These are phyloP conservation scores for Cornus suecica DNA, from an alignment of 148 eudicot genomes.

Conservation along the genomic window DNA sequence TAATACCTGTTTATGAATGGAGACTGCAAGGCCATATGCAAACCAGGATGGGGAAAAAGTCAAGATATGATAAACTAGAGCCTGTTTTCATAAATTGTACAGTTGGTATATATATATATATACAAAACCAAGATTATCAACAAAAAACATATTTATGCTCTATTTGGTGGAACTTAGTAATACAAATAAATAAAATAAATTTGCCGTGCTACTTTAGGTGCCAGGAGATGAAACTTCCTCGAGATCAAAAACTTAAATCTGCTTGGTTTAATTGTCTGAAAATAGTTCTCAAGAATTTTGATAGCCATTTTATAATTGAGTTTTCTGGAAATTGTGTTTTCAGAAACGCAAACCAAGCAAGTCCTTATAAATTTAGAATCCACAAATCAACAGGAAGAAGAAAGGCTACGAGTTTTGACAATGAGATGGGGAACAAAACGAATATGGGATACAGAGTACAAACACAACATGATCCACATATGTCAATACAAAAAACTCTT, in stretches of 20 bases:
- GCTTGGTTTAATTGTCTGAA: no score
- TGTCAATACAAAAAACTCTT: no score
- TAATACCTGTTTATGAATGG: slow-evolving; percentile 86
- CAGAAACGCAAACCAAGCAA: no score
- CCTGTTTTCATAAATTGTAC: not conserved
- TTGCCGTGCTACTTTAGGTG: not conserved
- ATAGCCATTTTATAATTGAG: no score
- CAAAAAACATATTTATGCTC: not conserved
- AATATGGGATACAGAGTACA: no score
- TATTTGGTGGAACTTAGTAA: not conserved
- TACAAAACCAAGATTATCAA: not conserved
- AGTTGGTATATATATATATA: no score
- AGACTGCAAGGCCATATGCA: slow-evolving; percentile 47
- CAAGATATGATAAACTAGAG: not conserved
- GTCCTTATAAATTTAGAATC: no score
- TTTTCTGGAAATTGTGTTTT: no score
- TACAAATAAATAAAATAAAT: no score
- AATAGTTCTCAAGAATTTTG: no score
- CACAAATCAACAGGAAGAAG: not conserved
- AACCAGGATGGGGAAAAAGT: not conserved
- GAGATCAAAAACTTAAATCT: no score
- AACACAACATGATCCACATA: no score
- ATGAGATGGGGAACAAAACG: not conserved
- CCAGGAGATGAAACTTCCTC: not conserved
- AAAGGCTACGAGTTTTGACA: not conserved